Conservation (phyloP, 2,329 filamentous ascomycete genomes). For the Fusarium anguioides region DNA sequence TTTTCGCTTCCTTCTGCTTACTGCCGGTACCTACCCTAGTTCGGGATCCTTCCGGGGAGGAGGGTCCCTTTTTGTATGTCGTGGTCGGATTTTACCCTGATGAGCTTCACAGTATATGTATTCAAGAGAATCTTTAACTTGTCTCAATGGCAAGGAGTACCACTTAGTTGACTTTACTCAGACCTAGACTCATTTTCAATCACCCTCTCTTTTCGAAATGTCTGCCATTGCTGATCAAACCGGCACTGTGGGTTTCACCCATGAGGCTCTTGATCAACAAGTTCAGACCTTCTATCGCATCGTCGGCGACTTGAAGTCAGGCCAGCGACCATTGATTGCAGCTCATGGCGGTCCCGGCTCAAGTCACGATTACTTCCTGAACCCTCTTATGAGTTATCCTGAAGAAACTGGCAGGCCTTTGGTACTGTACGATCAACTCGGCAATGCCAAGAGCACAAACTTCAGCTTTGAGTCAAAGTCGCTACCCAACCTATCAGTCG, state of each 20-base stretch:
- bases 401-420: slow-evolving; percentile 5
- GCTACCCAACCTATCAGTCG: slow-evolving; percentile 4
- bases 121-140: not conserved
- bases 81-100: not conserved
- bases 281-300: slow-evolving; percentile 2
- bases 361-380: slow-evolving; percentile 9
- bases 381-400: slow-evolving; percentile 1
- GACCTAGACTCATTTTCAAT: not conserved
- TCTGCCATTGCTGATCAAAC: not conserved
- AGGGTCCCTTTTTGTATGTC: not conserved
- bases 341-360: slow-evolving; percentile 10
- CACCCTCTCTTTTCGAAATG: not conserved
- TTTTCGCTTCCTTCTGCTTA: slow-evolving; percentile 10
- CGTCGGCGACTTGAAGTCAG: slow-evolving; percentile 5
- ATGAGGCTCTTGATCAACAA: slow-evolving; percentile 5
- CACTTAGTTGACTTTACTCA: not conserved
- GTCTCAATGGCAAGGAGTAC: not conserved
- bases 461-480: slow-evolving; percentile 8
- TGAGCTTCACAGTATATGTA: slow-evolving; percentile 1
- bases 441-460: slow-evolving; percentile 9
- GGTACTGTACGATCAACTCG: slow-evolving; percentile 3
- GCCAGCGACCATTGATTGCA: slow-evolving; percentile 8
- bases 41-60: not conserved
- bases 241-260: slow-evolving; percentile 2
- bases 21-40: not conserved